Evolutionary conservation across 129 eudicot species (phyloP).

Genomic region (Ambrosia trifida): DNA sequence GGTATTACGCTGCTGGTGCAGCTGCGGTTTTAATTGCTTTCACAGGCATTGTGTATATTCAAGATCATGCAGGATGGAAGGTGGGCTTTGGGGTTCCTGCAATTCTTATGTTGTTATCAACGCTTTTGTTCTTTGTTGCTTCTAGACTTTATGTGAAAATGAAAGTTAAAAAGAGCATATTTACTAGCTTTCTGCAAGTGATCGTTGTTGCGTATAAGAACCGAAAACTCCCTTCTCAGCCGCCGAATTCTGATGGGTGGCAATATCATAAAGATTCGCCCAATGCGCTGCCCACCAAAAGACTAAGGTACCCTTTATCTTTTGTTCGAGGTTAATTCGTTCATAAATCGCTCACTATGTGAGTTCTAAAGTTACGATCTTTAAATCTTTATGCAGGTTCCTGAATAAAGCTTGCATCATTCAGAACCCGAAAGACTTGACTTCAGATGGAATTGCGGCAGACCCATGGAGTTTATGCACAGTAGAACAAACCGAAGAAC

Average conservation of each 20-base stretch:
- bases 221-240: conserved; percentile 25
- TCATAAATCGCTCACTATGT: neutral
- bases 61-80: conserved; percentile 70
- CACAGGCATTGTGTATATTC: conserved; percentile 68
- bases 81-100: conserved; percentile 71
- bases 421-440: conserved; percentile 44
- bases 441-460: conserved; percentile 35
- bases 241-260: conserved; percentile 33
- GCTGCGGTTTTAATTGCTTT: conserved; percentile 54
- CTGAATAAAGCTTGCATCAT: conserved; percentile 72
- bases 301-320: conserved; percentile 30
- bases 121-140: too few species aligned
- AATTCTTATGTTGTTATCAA: conserved; percentile 46
- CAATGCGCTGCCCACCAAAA: conserved; percentile 29
- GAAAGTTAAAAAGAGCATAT: too few species aligned
- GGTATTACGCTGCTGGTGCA: conserved; percentile 42
- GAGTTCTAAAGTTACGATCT: neutral
- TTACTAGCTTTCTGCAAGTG: conserved; percentile 39
- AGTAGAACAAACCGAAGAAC: conserved; percentile 63
- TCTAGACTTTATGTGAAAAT: too few species aligned
- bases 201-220: conserved; percentile 44
- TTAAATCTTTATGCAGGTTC: conserved; percentile 38
- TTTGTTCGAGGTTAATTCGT: neutral
- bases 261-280: conserved; percentile 25
- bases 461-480: conserved; percentile 62